Evolutionary conservation across 1,139 yeast genomes (phyloP).

Genomic region (Magnusiomyces fungicola): DNA sequence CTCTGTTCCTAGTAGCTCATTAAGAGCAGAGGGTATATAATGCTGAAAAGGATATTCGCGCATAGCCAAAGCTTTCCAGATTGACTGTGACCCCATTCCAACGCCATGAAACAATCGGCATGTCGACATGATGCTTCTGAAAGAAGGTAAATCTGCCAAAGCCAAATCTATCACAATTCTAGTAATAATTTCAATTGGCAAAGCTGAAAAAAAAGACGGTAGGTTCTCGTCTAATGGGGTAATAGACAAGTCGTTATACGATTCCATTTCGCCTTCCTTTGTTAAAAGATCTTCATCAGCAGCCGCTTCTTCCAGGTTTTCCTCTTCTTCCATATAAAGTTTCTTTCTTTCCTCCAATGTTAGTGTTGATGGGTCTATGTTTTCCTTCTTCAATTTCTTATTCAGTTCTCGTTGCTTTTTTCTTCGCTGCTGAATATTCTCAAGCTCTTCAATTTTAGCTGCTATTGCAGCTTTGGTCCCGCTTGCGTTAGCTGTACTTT

Average conservation of each 20-base stretch:
- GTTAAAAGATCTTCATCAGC: slow-evolving; percentile 20
- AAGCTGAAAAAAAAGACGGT: slow-evolving; percentile 48
- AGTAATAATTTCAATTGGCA: slow-evolving; percentile 61
- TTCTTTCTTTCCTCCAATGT: not conserved
- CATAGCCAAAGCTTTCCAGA: slow-evolving; percentile 53
- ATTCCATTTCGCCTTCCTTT: slow-evolving; percentile 28
- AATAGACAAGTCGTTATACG: slow-evolving; percentile 34
- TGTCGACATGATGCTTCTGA: slow-evolving; percentile 56
- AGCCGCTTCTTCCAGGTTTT: slow-evolving; percentile 30
- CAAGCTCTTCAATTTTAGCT: not conserved
- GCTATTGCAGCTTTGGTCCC: not conserved
- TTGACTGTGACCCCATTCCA: slow-evolving; percentile 48
- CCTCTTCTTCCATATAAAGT: slow-evolving; percentile 30
- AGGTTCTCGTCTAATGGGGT: slow-evolving; percentile 35
- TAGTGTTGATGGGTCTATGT: not conserved
- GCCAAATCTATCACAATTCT: slow-evolving; percentile 50
- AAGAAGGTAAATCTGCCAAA: slow-evolving; percentile 46
- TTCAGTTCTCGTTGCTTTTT: not conserved
- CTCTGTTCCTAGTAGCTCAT: not conserved
- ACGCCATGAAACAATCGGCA: slow-evolving; percentile 56
- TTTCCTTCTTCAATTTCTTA: not conserved
- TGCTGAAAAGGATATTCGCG: slow-evolving; percentile 52
- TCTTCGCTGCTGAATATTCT: not conserved
- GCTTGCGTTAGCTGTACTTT: not conserved
- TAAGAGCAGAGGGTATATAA: slow-evolving; percentile 20